phyloP scores from a whole-genome alignment of 352 stramenopile genomes.

The Phytophthora cajani region DNA sequence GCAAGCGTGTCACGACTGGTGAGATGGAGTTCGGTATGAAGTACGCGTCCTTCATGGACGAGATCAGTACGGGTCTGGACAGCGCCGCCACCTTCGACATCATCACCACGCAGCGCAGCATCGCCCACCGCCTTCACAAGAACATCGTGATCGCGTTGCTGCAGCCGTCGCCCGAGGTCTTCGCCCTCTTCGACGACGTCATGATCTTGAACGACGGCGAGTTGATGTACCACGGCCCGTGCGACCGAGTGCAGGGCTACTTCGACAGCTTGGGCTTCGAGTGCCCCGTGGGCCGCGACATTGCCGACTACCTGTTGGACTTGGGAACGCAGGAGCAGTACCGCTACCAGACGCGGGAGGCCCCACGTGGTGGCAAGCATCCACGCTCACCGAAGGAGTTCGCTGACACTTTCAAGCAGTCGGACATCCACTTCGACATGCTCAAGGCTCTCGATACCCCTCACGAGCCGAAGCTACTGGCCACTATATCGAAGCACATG shows the following conservation, averaged over 20 bases:
- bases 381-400: slow-evolving; percentile 28
- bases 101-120: slow-evolving; percentile 32
- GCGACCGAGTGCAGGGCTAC: slow-evolving; percentile 55
- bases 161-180: slow-evolving; percentile 90
- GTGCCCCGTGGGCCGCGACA: slow-evolving; percentile 34
- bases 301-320: slow-evolving; percentile 36
- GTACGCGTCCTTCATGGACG: slow-evolving; percentile 83
- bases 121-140: slow-evolving; percentile 28
- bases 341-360: slow-evolving; percentile 18
- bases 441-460: slow-evolving; percentile 19
- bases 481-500: slow-evolving; percentile 47
- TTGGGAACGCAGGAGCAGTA: slow-evolving; percentile 34
- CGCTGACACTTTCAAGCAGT: slow-evolving; percentile 25
- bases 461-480: slow-evolving; percentile 23
- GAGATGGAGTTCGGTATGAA: slow-evolving; percentile 86
- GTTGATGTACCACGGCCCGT: slow-evolving; percentile 75
- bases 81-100: slow-evolving; percentile 55
- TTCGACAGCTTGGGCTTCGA: slow-evolving; percentile 49
- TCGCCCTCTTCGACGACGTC: slow-evolving; percentile 76
- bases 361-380: slow-evolving; percentile 14
- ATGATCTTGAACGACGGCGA: slow-evolving; percentile 73
- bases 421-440: slow-evolving; percentile 16
- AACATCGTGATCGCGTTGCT: slow-evolving; percentile 71
- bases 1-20: slow-evolving; percentile 71
- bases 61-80: slow-evolving; percentile 93